Conservation (phyloP, 129 eudicot species). For the Flaveria linearis region DNA sequence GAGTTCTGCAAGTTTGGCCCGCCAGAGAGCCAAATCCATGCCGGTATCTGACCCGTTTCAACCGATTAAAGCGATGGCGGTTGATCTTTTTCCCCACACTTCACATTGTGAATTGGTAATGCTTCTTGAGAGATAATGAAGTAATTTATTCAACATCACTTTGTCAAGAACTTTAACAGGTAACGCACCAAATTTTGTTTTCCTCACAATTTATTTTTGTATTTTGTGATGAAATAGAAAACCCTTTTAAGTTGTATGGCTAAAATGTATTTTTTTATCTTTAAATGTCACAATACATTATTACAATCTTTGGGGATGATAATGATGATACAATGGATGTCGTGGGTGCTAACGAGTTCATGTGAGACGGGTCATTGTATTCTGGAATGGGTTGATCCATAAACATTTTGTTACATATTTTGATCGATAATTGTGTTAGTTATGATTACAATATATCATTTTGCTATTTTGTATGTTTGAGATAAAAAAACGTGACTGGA, state of each 20-base stretch:
- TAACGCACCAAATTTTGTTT: not conserved
- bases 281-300: not conserved
- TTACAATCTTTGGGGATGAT: not conserved
- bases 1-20: constrained; percentile 91
- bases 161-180: not conserved
- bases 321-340: not conserved
- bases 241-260: constrained; percentile 1
- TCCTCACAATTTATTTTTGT: not conserved
- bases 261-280: not conserved
- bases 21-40: constrained; percentile 86
- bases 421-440: not conserved
- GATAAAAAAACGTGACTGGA: not conserved
- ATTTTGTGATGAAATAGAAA: constrained; percentile 10
- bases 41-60: constrained; percentile 85
- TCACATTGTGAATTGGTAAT: constrained; percentile 90
- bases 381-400: too few relatives aligned
- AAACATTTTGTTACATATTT: not conserved
- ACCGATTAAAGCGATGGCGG: constrained; percentile 94
- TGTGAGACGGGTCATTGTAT: not conserved
- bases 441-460: not conserved
- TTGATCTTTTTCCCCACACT: constrained; percentile 93
- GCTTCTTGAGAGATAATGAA: constrained; percentile 78
- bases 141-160: constrained; percentile 6
- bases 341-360: not conserved
- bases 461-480: not conserved